Evolutionary conservation across 208 protist species (phyloP).

Genomic region (Acanthamoeba culbertsoni): DNA sequence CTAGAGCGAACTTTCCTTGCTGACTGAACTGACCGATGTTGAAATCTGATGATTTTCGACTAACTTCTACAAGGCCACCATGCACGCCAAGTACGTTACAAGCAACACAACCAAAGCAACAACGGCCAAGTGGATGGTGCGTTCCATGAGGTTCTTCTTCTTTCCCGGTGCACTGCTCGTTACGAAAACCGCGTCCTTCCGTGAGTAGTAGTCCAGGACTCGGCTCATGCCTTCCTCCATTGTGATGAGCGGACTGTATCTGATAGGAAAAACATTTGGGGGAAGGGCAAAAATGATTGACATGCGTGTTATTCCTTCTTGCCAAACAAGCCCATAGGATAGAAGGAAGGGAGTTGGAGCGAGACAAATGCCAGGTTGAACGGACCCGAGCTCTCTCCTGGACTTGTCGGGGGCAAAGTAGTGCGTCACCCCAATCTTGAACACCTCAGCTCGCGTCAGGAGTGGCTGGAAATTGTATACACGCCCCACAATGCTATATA

Average conservation of each 20-base stretch:
- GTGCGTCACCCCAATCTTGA: slow-evolving; percentile 71
- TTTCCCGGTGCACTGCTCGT: not conserved
- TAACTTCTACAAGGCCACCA: too few species aligned
- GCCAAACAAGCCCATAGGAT: too few species aligned
- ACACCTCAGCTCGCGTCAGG: slow-evolving; percentile 67
- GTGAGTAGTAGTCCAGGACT: not conserved
- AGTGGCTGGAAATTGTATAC: slow-evolving; percentile 73
- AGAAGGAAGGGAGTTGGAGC: too few species aligned
- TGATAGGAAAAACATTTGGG: not conserved
- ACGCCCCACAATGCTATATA: not conserved
- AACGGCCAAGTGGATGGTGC: too few species aligned
- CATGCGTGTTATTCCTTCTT: too few species aligned
- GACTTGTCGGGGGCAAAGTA: slow-evolving; percentile 66
- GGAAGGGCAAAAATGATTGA: not conserved
- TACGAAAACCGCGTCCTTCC: not conserved
- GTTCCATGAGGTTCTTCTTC: not conserved
- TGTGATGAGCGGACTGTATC: not conserved
- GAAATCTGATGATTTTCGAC: too few species aligned
- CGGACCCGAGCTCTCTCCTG: slow-evolving; percentile 27
- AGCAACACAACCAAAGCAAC: too few species aligned
- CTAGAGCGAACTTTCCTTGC: too few species aligned
- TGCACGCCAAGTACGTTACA: too few species aligned
- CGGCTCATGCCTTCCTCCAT: not conserved
- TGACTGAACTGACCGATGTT: too few species aligned
- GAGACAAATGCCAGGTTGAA: not conserved